Percentiles rank a stretch among this genome's conserved stretches.
phyloP scores from a whole-genome alignment of 129 eudicot species.

The Lactuca saligna region DNA sequence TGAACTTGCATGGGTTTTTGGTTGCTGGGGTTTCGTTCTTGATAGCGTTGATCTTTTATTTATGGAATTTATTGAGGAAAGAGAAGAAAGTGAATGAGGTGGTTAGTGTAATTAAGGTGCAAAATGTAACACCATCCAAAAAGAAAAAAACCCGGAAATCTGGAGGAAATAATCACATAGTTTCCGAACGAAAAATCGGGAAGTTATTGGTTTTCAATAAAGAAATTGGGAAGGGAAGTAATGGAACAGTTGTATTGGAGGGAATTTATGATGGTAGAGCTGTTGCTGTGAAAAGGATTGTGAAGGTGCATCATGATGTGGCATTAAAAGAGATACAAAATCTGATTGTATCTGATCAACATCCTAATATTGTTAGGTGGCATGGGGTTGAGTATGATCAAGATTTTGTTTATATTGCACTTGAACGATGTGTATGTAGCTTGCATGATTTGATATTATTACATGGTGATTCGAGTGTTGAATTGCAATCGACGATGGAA shows the following conservation, averaged over 20 bases:
- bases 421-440: slow-evolving; percentile 77
- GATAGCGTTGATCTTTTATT: slow-evolving; percentile 26
- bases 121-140: slow-evolving; percentile 42
- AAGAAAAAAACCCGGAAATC: slow-evolving; percentile 67
- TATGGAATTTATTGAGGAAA: slow-evolving; percentile 29
- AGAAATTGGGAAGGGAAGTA: slow-evolving; percentile 91
- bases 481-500: slow-evolving; percentile 25
- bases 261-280: slow-evolving; percentile 79
- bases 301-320: slow-evolving; percentile 73
- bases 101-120: slow-evolving; percentile 35
- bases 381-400: slow-evolving; percentile 80
- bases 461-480: slow-evolving; percentile 23
- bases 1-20: slow-evolving; percentile 32
- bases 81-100: slow-evolving; percentile 25
- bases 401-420: slow-evolving; percentile 77
- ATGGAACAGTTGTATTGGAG: slow-evolving; percentile 82
- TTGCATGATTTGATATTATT: slow-evolving; percentile 59
- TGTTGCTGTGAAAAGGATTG: slow-evolving; percentile 90
- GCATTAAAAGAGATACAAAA: slow-evolving; percentile 89
- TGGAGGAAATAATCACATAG: slow-evolving; percentile 27
- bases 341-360: slow-evolving; percentile 89
- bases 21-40: slow-evolving; percentile 33
- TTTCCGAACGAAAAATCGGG: slow-evolving; percentile 56
- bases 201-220: slow-evolving; percentile 51
- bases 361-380: slow-evolving; percentile 83